A percentile compares a stretch with the other conserved stretches of the same genome.
Evolutionary conservation across 225 moss, liverwort and hornwort species (phyloP).

Genomic region (Takakia lepidozioides): DNA sequence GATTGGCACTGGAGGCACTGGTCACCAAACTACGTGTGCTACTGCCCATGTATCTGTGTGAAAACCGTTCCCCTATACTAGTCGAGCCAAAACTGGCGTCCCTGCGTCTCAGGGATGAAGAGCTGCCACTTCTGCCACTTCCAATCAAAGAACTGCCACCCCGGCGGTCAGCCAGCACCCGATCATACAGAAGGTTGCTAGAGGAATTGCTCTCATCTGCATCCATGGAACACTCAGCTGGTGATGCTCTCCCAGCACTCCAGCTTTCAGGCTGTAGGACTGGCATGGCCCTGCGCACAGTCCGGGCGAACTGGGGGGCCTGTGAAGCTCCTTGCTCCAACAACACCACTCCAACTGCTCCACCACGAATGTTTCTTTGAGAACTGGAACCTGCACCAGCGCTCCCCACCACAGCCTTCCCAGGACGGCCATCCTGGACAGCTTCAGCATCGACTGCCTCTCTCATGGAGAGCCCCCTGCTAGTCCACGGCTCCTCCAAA

Average conservation of each 20-base stretch:
- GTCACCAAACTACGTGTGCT: conserved; percentile 31
- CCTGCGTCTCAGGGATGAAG: conserved; percentile 42
- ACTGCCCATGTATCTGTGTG: conserved; percentile 47
- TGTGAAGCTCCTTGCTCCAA: conserved; percentile 21
- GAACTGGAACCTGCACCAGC: conserved; percentile 23
- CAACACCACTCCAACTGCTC: conserved; percentile 21
- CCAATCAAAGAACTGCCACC: conserved; percentile 26
- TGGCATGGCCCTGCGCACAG: conserved; percentile 56
- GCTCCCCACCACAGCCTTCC: conserved; percentile 42
- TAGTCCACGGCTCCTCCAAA: conserved; percentile 39
- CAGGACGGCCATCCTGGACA: conserved; percentile 33
- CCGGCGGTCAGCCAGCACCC: conserved; percentile 34
- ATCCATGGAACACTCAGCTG: conserved; percentile 42
- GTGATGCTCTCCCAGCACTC: conserved; percentile 31
- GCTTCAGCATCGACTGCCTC: conserved; percentile 23
- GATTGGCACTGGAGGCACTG: conserved; percentile 25
- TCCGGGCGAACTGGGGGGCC: conserved; percentile 50
- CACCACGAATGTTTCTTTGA: conserved; percentile 33
- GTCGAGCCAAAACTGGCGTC: conserved; percentile 35
- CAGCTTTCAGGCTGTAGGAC: conserved; percentile 42
- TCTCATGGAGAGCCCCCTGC: conserved; percentile 40
- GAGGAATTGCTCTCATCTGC: conserved; percentile 43
- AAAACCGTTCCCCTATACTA: conserved; percentile 41
- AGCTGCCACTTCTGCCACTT: conserved; percentile 42
- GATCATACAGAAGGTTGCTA: conserved; percentile 48